phyloP scores from a whole-genome alignment of 306 rosid genomes.

The Cicer judaicum region DNA sequence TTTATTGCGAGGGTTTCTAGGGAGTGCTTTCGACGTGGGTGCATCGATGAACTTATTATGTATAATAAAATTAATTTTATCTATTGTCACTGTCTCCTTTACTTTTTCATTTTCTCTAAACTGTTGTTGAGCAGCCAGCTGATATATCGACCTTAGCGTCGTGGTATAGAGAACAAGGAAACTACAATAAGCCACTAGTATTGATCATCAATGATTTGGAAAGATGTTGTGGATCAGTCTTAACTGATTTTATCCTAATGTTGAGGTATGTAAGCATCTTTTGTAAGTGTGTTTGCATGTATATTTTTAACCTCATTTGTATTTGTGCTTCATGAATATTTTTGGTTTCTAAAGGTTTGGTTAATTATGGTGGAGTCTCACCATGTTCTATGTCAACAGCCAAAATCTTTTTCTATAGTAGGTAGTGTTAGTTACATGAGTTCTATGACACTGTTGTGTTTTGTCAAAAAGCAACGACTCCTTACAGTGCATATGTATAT shows the following conservation, averaged over 20 bases:
- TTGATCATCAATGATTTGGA: slow-evolving; percentile 81
- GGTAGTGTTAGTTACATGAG: background rate
- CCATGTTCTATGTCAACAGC: background rate
- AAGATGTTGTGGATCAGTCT: slow-evolving; percentile 79
- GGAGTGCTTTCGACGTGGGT: slow-evolving; percentile 64
- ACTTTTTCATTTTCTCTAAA: slow-evolving; percentile 42
- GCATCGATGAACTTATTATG: slow-evolving; percentile 28
- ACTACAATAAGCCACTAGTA: slow-evolving; percentile 68
- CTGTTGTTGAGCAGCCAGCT: slow-evolving; percentile 63
- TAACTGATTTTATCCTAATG: slow-evolving; percentile 80
- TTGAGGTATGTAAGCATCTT: slow-evolving; percentile 65
- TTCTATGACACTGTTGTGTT: background rate
- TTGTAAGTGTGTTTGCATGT: slow-evolving; percentile 10
- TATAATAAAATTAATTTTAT: slow-evolving; percentile 31
- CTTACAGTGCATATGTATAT: slow-evolving; percentile 4
- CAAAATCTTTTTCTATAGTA: slow-evolving; percentile 25
- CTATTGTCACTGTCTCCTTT: slow-evolving; percentile 30
- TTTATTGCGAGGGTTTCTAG: slow-evolving; percentile 71
- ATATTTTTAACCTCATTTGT: slow-evolving; percentile 22
- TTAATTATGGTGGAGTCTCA: slow-evolving; percentile 32
- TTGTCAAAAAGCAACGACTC: slow-evolving; percentile 14
- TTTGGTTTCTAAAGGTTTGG: slow-evolving; percentile 1
- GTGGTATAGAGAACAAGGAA: slow-evolving; percentile 86
- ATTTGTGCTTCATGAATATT: slow-evolving; percentile 17
- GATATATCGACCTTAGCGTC: slow-evolving; percentile 88